phyloP scores from a whole-genome alignment of 441 rosid genomes.

The Sinapis alba region DNA sequence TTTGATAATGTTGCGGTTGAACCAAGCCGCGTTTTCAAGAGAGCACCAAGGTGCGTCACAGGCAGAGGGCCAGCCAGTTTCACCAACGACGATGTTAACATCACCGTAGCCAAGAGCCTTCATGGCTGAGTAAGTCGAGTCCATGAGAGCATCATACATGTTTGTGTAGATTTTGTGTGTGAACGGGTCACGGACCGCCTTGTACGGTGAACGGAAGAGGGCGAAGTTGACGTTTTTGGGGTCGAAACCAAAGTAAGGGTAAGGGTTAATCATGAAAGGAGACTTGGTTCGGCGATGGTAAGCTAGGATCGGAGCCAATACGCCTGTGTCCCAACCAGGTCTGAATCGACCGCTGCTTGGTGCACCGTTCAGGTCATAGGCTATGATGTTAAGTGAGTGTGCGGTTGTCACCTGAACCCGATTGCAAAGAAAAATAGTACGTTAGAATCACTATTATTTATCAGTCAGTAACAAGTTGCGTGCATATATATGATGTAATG shows the following conservation, averaged over 20 bases:
- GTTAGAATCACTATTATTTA: neutral
- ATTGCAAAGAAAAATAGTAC: neutral
- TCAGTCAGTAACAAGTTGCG: neutral
- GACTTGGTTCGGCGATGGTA: neutral
- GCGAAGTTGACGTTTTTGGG: neutral
- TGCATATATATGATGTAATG: neutral
- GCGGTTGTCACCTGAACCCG: neutral
- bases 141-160: neutral
- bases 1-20: neutral
- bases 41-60: neutral
- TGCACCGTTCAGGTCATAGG: neutral
- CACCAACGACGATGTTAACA: neutral
- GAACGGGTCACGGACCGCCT: conserved; percentile 1
- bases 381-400: neutral
- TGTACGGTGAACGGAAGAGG: conserved; percentile 1
- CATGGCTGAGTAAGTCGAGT: neutral
- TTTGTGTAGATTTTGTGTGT: neutral
- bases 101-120: conserved; percentile 1
- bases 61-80: neutral
- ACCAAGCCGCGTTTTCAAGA: conserved; percentile 3
- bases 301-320: neutral
- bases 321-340: neutral
- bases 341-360: neutral
- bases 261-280: conserved; percentile 2
- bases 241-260: conserved; percentile 2